These are phyloP conservation scores for Torrubiellomyces zombiae DNA, from an alignment of 2,329 filamentous ascomycete species.

Conservation along the genomic window DNA sequence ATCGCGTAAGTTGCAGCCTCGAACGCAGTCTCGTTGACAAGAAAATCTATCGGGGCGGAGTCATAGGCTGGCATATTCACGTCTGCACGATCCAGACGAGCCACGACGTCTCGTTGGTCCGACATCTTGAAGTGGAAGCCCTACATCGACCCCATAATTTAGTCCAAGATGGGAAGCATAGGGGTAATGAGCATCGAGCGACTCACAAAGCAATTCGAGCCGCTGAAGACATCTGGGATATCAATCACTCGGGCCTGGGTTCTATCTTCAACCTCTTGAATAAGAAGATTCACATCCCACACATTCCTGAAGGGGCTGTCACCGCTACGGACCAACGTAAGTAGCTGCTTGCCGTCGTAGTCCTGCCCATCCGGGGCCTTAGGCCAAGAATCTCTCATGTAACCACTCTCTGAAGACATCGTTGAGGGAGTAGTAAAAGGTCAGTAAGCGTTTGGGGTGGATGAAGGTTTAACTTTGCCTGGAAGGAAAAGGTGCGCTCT, in stretches of 20 bases:
- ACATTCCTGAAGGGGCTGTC: conserved; percentile 10
- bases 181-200: not conserved
- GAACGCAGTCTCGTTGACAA: conserved; percentile 2
- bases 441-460: not conserved
- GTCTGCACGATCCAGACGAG: conserved; percentile 5
- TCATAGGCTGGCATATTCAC: conserved; percentile 2
- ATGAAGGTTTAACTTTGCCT: too few relatives aligned
- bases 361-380: conserved; percentile 3
- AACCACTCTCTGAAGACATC: too few relatives aligned
- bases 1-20: conserved; percentile 4
- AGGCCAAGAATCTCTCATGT: conserved; percentile 4
- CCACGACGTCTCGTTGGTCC: conserved; percentile 2
- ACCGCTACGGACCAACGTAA: conserved; percentile 1
- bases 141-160: conserved; percentile 5
- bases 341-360: conserved; percentile 5
- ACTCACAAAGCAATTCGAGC: conserved; percentile 12
- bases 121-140: conserved; percentile 3
- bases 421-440: conserved; percentile 2
- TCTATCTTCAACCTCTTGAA: conserved; percentile 11
- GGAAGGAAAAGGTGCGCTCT: too few relatives aligned
- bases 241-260: conserved; percentile 8
- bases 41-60: too few relatives aligned
- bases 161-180: too few relatives aligned
- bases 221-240: conserved; percentile 8
- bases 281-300: conserved; percentile 11